Percentiles rank a stretch among this genome's conserved stretches.
Evolutionary conservation across 768 basidiomycete genomes (phyloP).

Genomic region (Botryobasidium botryosum): DNA sequence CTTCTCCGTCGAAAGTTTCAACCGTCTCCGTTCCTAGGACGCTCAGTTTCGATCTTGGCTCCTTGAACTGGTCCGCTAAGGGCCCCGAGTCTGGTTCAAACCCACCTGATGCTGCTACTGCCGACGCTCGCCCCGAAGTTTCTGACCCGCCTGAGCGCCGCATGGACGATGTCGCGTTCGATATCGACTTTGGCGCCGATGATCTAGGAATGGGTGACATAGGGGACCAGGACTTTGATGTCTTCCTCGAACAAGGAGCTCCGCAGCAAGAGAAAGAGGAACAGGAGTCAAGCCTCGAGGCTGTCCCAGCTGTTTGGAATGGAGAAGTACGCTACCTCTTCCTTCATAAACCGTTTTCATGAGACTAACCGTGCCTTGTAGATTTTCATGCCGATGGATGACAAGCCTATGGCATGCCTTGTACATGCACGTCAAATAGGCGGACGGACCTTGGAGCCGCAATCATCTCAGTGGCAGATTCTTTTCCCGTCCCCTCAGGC

Average conservation of each 20-base stretch:
- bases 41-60: slow-evolving; percentile 3
- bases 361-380: slow-evolving; percentile 19
- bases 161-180: slow-evolving; percentile 28
- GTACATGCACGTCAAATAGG: slow-evolving; percentile 57
- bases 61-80: neutral
- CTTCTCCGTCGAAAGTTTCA: neutral
- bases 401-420: slow-evolving; percentile 32
- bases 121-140: too few relatives aligned
- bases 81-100: slow-evolving; percentile 11
- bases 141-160: slow-evolving; percentile 7
- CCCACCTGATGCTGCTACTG: slow-evolving; percentile 23
- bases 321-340: slow-evolving; percentile 43
- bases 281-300: slow-evolving; percentile 35
- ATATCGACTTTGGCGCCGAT: too few relatives aligned
- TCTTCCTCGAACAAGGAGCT: slow-evolving; percentile 49
- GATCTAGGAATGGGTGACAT: too few relatives aligned
- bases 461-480: slow-evolving; percentile 53
- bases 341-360: slow-evolving; percentile 7
- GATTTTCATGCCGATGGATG: slow-evolving; percentile 66
- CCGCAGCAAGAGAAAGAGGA: slow-evolving; percentile 19
- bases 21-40: neutral
- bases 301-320: slow-evolving; percentile 47
- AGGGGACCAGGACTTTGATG: slow-evolving; percentile 72
- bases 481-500: slow-evolving; percentile 57
- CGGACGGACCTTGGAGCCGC: slow-evolving; percentile 40